These are phyloP conservation scores for Pseudofabraea citricarpa DNA, from an alignment of 2,329 filamentous ascomycete species.

Conservation along the genomic window DNA sequence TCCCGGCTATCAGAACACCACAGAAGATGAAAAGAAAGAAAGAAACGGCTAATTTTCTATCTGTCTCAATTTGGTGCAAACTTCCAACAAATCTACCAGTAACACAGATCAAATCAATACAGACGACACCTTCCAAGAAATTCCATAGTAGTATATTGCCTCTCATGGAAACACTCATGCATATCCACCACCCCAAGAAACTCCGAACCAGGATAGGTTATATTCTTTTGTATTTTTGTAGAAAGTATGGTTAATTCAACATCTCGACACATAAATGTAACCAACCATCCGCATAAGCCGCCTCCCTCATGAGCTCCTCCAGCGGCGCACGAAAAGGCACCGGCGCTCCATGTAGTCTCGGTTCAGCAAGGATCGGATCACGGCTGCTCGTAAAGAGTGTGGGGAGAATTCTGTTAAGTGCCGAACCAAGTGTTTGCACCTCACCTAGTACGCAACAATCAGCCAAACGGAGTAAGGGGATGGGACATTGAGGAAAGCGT, in stretches of 20 bases:
- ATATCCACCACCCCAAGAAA: no score
- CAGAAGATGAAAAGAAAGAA: no score
- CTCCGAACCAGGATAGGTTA: no score
- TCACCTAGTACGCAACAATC: conserved; percentile 40
- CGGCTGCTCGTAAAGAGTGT: conserved; percentile 81
- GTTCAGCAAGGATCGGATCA: conserved; percentile 77
- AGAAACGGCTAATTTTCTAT: no score
- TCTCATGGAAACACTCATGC: no score
- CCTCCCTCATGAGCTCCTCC: conserved; percentile 76
- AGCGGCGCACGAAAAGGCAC: conserved; percentile 77
- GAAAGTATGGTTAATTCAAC: conserved; percentile 37
- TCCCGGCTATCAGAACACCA: no score
- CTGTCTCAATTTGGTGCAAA: no score
- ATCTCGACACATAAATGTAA: conserved; percentile 76
- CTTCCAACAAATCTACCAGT: no score
- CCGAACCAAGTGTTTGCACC: conserved; percentile 68
- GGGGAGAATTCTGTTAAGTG: conserved; percentile 71
- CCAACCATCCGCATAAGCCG: conserved; percentile 91
- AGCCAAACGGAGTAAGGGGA: neutral
- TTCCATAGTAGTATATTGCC: no score
- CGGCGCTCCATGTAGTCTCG: conserved; percentile 78
- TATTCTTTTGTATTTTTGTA: no score
- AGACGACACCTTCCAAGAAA: no score
- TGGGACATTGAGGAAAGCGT: conserved; percentile 11
- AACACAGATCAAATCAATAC: no score